phyloP scores from a whole-genome alignment of 1,284 basidiomycete species.

The Ganoderma resinaceum region DNA sequence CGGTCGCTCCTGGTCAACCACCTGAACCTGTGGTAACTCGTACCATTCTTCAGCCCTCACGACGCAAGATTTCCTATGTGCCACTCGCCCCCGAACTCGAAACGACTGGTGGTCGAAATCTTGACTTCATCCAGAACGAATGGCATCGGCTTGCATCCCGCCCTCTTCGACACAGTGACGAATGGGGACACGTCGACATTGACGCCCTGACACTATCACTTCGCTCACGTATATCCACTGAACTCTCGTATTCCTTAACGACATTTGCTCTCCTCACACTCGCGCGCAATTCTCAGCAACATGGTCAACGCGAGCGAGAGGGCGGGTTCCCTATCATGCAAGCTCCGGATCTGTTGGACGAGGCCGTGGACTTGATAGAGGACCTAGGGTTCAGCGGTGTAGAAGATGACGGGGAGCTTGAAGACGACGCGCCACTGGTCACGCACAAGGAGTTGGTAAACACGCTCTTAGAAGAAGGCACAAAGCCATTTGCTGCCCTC shows the following conservation, averaged over 20 bases:
- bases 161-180: conserved; percentile 74
- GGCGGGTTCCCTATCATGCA: conserved; percentile 79
- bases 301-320: conserved; percentile 36
- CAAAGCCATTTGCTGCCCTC: conserved; percentile 64
- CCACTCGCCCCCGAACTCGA: conserved; percentile 82
- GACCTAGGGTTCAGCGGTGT: conserved; percentile 78
- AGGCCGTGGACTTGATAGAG: conserved; percentile 87
- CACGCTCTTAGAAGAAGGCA: conserved; percentile 61
- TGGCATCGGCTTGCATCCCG: conserved; percentile 57
- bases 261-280: conserved; percentile 88
- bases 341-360: conserved; percentile 86
- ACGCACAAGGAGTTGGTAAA: conserved; percentile 74
- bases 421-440: conserved; percentile 47
- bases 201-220: conserved; percentile 91
- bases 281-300: conserved; percentile 57
- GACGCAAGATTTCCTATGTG: conserved; percentile 91
- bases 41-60: conserved; percentile 42
- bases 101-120: conserved; percentile 87
- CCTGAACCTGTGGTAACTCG: conserved; percentile 25
- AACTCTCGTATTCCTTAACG: conserved; percentile 91
- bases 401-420: conserved; percentile 46
- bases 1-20: conserved; percentile 28
- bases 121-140: conserved; percentile 75
- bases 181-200: conserved; percentile 89
- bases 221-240: conserved; percentile 83